phyloP scores from a whole-genome alignment of 2,329 filamentous ascomycete genomes.

The Beauveria rudraprayagi region DNA sequence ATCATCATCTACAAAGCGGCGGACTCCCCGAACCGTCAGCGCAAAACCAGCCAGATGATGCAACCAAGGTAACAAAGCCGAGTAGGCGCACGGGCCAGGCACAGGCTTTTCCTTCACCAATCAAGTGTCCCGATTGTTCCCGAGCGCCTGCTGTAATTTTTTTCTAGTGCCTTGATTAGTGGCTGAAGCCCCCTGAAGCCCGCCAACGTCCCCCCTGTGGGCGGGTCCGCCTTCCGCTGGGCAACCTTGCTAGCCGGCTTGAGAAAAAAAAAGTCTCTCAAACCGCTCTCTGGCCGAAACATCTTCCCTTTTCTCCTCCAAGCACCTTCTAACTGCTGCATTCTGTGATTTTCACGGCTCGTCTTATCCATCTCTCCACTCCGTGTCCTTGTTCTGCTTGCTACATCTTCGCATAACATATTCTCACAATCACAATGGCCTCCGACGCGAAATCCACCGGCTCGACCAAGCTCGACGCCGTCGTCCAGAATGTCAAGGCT shows the following conservation, averaged over 20 bases:
- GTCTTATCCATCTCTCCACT: slow-evolving; percentile 23
- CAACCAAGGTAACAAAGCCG: not conserved
- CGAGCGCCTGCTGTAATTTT: slow-evolving; percentile 8
- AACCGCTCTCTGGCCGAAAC: slow-evolving; percentile 10
- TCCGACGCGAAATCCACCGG: slow-evolving; percentile 27
- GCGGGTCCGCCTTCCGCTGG: slow-evolving; percentile 3
- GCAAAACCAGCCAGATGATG: not conserved
- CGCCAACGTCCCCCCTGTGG: not conserved
- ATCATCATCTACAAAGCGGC: not conserved
- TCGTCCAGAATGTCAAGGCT: slow-evolving; percentile 34
- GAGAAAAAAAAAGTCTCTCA: slow-evolving; percentile 12
- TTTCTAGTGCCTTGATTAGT: slow-evolving; percentile 2
- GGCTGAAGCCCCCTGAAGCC: not conserved
- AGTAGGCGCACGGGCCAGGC: slow-evolving; percentile 1
- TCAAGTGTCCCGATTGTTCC: slow-evolving; percentile 10
- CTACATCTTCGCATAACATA: slow-evolving; percentile 19
- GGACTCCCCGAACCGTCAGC: not conserved
- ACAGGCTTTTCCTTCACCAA: slow-evolving; percentile 2
- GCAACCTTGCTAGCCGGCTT: not conserved
- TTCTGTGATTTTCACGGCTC: slow-evolving; percentile 10
- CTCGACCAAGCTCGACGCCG: slow-evolving; percentile 37
- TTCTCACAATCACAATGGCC: slow-evolving; percentile 33
- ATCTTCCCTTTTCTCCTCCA: slow-evolving; percentile 4
- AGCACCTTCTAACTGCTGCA: slow-evolving; percentile 12
- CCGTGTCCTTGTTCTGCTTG: slow-evolving; percentile 14